These are phyloP conservation scores for Venturia pyrina DNA, from an alignment of 2,329 filamentous ascomycete genomes.

Conservation along the genomic window DNA sequence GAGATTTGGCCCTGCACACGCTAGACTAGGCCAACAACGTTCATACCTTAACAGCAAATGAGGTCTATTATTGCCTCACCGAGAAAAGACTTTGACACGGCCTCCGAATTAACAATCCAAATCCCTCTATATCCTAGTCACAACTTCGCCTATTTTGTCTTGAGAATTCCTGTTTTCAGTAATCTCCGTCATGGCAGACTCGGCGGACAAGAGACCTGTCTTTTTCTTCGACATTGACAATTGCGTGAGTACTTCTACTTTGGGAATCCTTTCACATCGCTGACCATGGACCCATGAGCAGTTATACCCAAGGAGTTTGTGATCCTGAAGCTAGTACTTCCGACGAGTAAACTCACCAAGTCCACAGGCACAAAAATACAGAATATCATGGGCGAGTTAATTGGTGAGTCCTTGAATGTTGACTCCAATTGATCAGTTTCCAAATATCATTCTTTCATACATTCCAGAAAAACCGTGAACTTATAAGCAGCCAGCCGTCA, in stretches of 20 bases:
- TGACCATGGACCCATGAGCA: slow-evolving; percentile 19
- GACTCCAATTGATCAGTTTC: neutral
- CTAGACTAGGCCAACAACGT: neutral
- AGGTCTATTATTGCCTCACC: neutral
- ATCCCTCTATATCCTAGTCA: neutral
- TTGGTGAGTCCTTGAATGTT: slow-evolving; percentile 32
- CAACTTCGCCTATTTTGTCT: neutral
- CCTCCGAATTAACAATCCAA: neutral
- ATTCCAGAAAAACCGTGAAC: too few species aligned
- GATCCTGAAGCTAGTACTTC: neutral
- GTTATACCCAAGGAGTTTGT: slow-evolving; percentile 76
- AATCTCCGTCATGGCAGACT: slow-evolving; percentile 19
- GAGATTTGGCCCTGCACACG: neutral
- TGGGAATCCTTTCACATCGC: neutral
- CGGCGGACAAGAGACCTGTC: slow-evolving; percentile 34
- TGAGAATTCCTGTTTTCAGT: neutral
- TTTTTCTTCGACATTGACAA: slow-evolving; percentile 95
- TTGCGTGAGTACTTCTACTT: slow-evolving; percentile 48
- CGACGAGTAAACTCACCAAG: neutral
- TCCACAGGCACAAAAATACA: slow-evolving; percentile 61
- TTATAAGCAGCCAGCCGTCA: neutral
- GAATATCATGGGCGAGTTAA: slow-evolving; percentile 78
- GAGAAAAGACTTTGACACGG: neutral
- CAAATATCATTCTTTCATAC: neutral
- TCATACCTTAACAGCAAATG: neutral